Evolutionary conservation across 805 yeast species (phyloP).

Genomic region (Metschnikowia noctiluminum): DNA sequence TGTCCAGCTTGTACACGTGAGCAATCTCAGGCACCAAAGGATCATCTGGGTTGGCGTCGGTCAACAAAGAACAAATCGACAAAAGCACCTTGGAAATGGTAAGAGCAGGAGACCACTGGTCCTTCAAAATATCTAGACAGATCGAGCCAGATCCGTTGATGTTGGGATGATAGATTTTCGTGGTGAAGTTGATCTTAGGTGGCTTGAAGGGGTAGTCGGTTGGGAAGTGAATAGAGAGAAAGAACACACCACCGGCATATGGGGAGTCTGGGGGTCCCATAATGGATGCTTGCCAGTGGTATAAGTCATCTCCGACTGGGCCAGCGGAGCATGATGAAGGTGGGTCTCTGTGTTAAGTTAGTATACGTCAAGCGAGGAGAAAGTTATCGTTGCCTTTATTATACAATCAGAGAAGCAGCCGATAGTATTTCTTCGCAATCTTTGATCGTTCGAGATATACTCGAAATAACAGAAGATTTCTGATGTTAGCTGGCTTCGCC

Average conservation of each 20-base stretch:
- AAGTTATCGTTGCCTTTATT: too few relatives aligned
- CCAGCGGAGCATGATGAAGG: constrained; percentile 99
- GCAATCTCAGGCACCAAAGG: constrained; percentile 99
- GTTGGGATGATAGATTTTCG: constrained; percentile 96
- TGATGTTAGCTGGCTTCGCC: too few relatives aligned
- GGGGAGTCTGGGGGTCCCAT: constrained; percentile 98
- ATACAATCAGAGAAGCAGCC: too few relatives aligned
- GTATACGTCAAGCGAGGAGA: constrained; percentile 7
- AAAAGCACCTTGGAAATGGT: constrained; percentile 93
- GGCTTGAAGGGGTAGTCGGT: constrained; percentile 99
- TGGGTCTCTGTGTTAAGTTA: constrained; percentile 67
- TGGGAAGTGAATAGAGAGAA: constrained; percentile 95
- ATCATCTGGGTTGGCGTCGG: constrained; percentile 98
- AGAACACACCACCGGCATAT: constrained; percentile 88
- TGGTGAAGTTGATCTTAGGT: constrained; percentile 83
- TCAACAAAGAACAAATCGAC: constrained; percentile 90
- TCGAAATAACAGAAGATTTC: too few relatives aligned
- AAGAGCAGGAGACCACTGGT: constrained; percentile 98
- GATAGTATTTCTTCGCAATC: too few relatives aligned
- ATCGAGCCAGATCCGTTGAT: constrained; percentile 94
- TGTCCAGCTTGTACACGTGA: constrained; percentile 90
- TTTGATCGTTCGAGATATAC: too few relatives aligned
- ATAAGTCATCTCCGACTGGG: constrained; percentile 95
- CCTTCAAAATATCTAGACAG: constrained; percentile 94
- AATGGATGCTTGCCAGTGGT: constrained; percentile 99